These are phyloP conservation scores for Ogataea angusta DNA, from an alignment of 805 yeast genomes.

Conservation along the genomic window DNA sequence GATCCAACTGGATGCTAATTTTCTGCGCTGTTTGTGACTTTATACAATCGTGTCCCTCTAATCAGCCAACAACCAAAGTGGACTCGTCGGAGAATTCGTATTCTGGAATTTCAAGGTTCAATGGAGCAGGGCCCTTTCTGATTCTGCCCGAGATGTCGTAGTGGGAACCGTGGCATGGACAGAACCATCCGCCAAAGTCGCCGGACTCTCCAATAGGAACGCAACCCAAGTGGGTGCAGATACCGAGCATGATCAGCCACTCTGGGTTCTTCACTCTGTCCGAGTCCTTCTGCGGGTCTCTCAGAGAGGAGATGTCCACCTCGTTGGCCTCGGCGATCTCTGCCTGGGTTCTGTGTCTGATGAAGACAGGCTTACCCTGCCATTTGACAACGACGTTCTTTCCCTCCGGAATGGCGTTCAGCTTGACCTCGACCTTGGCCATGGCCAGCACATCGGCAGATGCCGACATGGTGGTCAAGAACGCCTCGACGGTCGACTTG, in stretches of 20 bases:
- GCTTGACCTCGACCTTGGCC: constrained; percentile 98
- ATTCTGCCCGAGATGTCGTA: constrained; percentile 99
- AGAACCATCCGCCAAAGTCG: constrained; percentile 99
- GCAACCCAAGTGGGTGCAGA: constrained; percentile 99
- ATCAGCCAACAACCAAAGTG: constrained; percentile 90
- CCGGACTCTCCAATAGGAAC: constrained; percentile 99
- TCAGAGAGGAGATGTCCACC: constrained; percentile 70
- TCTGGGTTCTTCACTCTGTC: constrained; percentile 96
- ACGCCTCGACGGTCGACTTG: constrained; percentile 91
- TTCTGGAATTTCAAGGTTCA: constrained; percentile 93
- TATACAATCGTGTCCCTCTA: constrained; percentile 36
- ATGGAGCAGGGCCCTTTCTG: constrained; percentile 99
- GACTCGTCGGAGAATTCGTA: constrained; percentile 77
- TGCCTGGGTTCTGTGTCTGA: constrained; percentile 93
- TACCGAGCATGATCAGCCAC: constrained; percentile 99
- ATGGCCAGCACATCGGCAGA: constrained; percentile 98
- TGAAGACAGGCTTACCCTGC: constrained; percentile 99
- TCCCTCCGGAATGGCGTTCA: constrained; percentile 92
- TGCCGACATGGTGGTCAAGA: constrained; percentile 91
- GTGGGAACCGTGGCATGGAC: constrained; percentile 99
- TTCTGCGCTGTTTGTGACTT: constrained; percentile 14
- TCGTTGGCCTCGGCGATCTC: constrained; percentile 94
- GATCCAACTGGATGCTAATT: constrained; percentile 10
- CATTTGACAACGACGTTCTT: constrained; percentile 97
- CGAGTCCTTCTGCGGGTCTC: constrained; percentile 92